Percentiles rank a stretch among this genome's conserved stretches.
Evolutionary conservation across 805 yeast genomes (phyloP).

Genomic region (Metschnikowia dekortorum): DNA sequence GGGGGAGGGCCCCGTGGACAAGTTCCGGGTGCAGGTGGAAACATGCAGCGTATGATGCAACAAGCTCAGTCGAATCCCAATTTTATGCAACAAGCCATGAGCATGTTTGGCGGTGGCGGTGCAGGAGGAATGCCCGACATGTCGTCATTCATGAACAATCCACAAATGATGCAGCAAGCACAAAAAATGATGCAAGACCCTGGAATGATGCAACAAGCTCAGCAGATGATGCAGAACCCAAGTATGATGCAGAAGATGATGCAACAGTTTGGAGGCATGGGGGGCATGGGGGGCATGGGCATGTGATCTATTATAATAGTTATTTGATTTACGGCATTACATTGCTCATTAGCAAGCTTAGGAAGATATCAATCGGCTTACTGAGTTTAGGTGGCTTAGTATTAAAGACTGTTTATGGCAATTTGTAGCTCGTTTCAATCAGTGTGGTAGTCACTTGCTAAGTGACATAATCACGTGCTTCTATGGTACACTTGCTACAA

Average conservation of each 20-base stretch:
- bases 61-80: constrained; percentile 49
- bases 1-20: constrained; percentile 32
- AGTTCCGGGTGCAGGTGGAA: constrained; percentile 18
- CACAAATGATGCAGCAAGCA: constrained; percentile 44
- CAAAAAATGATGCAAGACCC: constrained; percentile 45
- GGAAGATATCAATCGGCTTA: too few species aligned
- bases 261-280: constrained; percentile 55
- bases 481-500: neutral
- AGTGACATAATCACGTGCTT: neutral
- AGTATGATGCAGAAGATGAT: constrained; percentile 68
- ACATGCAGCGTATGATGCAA: constrained; percentile 51
- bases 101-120: constrained; percentile 50
- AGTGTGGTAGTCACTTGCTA: too few species aligned
- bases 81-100: constrained; percentile 60
- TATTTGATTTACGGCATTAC: neutral
- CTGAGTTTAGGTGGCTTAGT: too few species aligned
- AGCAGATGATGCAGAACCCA: constrained; percentile 49
- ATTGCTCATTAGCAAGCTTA: neutral
- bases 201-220: constrained; percentile 42
- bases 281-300: constrained; percentile 2
- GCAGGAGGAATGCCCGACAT: constrained; percentile 37
- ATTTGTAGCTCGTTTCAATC: neutral
- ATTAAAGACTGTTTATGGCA: neutral
- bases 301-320: constrained; percentile 1
- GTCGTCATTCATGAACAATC: constrained; percentile 48